These are phyloP conservation scores for Amaranthus palmeri DNA, from an alignment of 148 eudicot genomes.

Conservation along the genomic window DNA sequence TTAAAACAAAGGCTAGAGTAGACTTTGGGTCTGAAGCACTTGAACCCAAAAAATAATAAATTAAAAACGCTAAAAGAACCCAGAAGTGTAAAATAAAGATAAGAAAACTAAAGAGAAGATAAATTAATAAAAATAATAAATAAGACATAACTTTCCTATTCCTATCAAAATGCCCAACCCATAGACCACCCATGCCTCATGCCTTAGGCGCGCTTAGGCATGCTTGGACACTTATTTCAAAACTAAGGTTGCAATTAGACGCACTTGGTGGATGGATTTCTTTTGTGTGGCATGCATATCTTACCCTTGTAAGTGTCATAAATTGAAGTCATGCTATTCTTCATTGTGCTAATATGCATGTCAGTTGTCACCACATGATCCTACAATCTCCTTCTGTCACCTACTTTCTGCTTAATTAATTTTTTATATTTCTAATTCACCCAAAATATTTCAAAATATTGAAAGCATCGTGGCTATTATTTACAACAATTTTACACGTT, in stretches of 20 bases:
- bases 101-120: too few relatives aligned
- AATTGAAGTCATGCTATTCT: not conserved
- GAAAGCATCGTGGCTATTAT: not conserved
- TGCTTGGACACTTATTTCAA: too few relatives aligned
- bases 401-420: not conserved
- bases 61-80: too few relatives aligned
- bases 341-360: not conserved
- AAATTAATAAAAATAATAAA: too few relatives aligned
- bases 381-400: not conserved
- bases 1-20: too few relatives aligned
- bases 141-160: too few relatives aligned
- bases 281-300: not conserved
- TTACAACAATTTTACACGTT: not conserved
- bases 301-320: not conserved
- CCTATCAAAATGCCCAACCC: too few relatives aligned
- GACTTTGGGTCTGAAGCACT: too few relatives aligned
- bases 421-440: not conserved
- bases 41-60: too few relatives aligned
- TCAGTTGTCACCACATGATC: not conserved
- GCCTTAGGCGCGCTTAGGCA: too few relatives aligned
- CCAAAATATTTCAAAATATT: not conserved
- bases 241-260: not conserved
- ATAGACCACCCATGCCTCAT: too few relatives aligned
- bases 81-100: too few relatives aligned
- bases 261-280: not conserved